Evolutionary conservation across 768 basidiomycete species (phyloP).

Genomic region (Termitomyces sp.): DNA sequence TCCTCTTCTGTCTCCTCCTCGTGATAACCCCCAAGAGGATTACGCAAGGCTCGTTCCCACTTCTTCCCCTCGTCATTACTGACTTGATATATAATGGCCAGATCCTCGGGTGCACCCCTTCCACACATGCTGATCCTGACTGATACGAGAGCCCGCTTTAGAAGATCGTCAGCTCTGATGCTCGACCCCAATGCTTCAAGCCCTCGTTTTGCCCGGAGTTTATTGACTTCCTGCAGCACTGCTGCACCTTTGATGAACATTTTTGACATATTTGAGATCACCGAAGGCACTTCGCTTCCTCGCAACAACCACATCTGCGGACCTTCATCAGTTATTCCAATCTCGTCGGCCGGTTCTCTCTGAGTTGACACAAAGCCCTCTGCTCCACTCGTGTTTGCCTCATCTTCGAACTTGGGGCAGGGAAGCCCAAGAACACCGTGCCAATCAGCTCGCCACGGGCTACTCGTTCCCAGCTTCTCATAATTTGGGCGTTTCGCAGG

Average conservation of each 20-base stretch:
- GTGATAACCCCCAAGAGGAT: slow-evolving; percentile 5
- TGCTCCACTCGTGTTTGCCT: slow-evolving; percentile 7
- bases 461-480: slow-evolving; percentile 56
- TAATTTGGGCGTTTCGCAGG: slow-evolving; percentile 84
- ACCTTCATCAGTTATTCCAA: slow-evolving; percentile 9
- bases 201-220: slow-evolving; percentile 52
- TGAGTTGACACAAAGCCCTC: slow-evolving; percentile 56
- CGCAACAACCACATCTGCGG: slow-evolving; percentile 68
- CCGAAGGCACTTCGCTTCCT: slow-evolving; percentile 43
- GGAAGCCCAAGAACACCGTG: slow-evolving; percentile 56
- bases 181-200: slow-evolving; percentile 34
- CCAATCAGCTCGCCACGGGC: slow-evolving; percentile 83
- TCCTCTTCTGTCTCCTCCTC: slow-evolving; percentile 29
- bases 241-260: slow-evolving; percentile 38
- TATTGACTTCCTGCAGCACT: slow-evolving; percentile 56
- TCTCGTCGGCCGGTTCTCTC: slow-evolving; percentile 38
- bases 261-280: slow-evolving; percentile 40
- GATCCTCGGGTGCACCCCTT: slow-evolving; percentile 71
- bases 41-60: slow-evolving; percentile 39
- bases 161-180: slow-evolving; percentile 40
- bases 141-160: slow-evolving; percentile 62
- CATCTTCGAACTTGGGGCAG: slow-evolving; percentile 8
- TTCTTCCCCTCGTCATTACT: slow-evolving; percentile 48
- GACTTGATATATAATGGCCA: slow-evolving; percentile 70
- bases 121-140: slow-evolving; percentile 61